Conservation (phyloP, 2,329 filamentous ascomycete genomes). For the Fusarium sublunatum region DNA sequence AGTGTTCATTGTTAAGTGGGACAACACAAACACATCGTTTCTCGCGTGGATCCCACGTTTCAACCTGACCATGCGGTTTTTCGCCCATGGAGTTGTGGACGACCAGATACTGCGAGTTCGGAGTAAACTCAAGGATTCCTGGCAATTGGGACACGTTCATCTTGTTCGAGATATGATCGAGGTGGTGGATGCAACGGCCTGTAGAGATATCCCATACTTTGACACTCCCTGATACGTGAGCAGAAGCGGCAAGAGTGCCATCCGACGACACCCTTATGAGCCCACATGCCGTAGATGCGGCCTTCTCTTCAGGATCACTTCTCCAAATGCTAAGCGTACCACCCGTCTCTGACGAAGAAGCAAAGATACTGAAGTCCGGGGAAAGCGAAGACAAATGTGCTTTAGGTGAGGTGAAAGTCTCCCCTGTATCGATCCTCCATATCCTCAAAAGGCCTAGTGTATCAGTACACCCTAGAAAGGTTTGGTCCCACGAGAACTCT, state of each 20-base stretch:
- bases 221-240: background rate
- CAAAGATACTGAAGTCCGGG: background rate
- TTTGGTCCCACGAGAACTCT: background rate
- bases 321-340: background rate
- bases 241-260: background rate
- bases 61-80: no score
- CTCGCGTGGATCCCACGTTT: no score
- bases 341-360: background rate
- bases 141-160: no score
- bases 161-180: background rate
- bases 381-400: background rate
- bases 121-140: background rate
- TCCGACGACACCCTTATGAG: background rate
- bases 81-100: no score
- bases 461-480: background rate
- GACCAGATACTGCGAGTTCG: background rate
- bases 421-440: background rate
- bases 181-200: background rate
- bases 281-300: no score
- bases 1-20: no score
- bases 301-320: no score
- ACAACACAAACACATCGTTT: no score
- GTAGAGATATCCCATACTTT: background rate
- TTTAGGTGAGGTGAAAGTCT: background rate
- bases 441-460: rapidly evolving